A percentile compares a stretch with the other conserved stretches of the same genome.
These are phyloP conservation scores for Tuber indicum DNA, from an alignment of 495 filamentous ascomycete species.

Conservation along the genomic window DNA sequence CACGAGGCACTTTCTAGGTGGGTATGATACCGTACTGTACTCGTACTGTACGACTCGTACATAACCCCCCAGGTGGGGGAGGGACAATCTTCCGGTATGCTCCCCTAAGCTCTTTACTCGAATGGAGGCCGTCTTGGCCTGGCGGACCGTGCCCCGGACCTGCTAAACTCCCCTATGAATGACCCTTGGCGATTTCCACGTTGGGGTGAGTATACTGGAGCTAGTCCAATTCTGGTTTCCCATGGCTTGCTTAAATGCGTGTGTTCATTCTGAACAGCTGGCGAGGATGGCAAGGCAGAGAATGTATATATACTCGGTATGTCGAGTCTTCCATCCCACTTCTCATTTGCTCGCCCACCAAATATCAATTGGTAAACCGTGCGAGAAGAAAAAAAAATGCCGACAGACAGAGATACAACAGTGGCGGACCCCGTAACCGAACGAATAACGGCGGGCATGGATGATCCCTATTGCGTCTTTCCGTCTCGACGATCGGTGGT, in stretches of 20 bases:
- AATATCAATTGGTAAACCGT: not conserved
- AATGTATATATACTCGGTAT: not conserved
- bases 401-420: not conserved
- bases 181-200: not conserved
- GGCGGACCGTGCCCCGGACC: too few species aligned
- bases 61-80: too few species aligned
- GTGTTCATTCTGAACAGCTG: not conserved
- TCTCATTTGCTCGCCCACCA: not conserved
- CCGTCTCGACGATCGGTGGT: constrained; percentile 83
- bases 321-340: not conserved
- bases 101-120: too few species aligned
- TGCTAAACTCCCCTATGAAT: not conserved
- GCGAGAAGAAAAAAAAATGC: not conserved
- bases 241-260: not conserved
- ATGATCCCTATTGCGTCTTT: constrained; percentile 49
- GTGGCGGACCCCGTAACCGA: not conserved
- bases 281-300: not conserved
- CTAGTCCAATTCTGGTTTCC: not conserved
- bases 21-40: too few species aligned
- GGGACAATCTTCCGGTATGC: too few species aligned
- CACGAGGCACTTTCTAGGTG: too few species aligned
- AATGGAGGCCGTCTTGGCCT: too few species aligned
- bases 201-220: not conserved
- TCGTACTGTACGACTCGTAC: too few species aligned
- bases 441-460: not conserved